A percentile compares a stretch with the other conserved stretches of the same genome.
These are phyloP conservation scores for Geotrichum fermentans DNA, from an alignment of 1,139 yeast genomes.

Conservation along the genomic window DNA sequence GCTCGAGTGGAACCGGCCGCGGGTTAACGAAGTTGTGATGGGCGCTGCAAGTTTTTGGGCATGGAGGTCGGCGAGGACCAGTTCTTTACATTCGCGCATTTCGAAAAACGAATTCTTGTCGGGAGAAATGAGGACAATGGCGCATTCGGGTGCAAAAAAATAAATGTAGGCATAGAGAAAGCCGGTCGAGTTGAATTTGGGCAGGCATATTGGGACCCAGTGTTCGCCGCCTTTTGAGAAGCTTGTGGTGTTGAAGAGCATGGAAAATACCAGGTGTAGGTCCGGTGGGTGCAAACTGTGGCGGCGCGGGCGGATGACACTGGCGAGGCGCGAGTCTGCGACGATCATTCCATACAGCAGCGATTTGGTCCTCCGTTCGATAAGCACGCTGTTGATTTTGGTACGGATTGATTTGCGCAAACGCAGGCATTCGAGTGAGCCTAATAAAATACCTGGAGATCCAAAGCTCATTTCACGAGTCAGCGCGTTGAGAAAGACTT, in stretches of 20 bases:
- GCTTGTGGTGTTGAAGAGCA: slow-evolving; percentile 52
- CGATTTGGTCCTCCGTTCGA: slow-evolving; percentile 43
- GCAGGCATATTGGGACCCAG: slow-evolving; percentile 92
- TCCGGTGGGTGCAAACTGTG: slow-evolving; percentile 70
- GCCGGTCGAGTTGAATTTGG: slow-evolving; percentile 83
- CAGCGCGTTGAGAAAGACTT: slow-evolving; percentile 58
- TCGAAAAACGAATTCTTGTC: slow-evolving; percentile 77
- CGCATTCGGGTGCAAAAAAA: slow-evolving; percentile 49
- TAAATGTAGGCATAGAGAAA: slow-evolving; percentile 77
- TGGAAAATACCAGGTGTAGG: slow-evolving; percentile 56
- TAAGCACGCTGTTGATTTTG: slow-evolving; percentile 43
- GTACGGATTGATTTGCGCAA: slow-evolving; percentile 46
- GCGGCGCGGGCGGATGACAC: slow-evolving; percentile 57
- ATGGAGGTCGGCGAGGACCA: slow-evolving; percentile 46
- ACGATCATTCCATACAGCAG: slow-evolving; percentile 59
- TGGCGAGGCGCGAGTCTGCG: slow-evolving; percentile 51
- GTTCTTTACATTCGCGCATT: slow-evolving; percentile 56
- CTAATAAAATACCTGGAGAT: slow-evolving; percentile 55
- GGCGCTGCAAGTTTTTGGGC: slow-evolving; percentile 37
- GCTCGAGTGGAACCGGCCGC: slow-evolving; percentile 43
- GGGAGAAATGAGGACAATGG: slow-evolving; percentile 71
- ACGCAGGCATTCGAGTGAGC: slow-evolving; percentile 57
- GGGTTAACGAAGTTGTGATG: slow-evolving; percentile 39
- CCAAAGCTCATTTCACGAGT: slow-evolving; percentile 50
- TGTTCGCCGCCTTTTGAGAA: slow-evolving; percentile 62